phyloP scores from a whole-genome alignment of 305 asterid genomes.

The Fraxinus sp. region DNA sequence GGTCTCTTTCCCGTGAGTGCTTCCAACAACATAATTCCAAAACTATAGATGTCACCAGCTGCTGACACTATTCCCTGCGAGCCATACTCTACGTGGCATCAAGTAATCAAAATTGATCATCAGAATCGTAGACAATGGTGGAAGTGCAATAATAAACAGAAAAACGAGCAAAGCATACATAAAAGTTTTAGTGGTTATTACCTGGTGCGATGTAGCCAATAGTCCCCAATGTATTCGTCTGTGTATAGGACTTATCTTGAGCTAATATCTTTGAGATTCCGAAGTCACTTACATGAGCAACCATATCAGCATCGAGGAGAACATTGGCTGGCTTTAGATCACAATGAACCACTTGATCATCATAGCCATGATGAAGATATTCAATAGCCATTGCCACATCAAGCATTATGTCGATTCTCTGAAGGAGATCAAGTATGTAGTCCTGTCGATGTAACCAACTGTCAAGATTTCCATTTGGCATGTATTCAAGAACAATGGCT shows the following conservation, averaged over 20 bases:
- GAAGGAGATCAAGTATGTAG: not conserved
- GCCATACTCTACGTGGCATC: slow-evolving; percentile 27
- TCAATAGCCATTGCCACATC: slow-evolving; percentile 32
- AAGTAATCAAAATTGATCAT: not conserved
- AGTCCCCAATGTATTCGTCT: slow-evolving; percentile 27
- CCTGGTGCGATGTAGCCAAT: slow-evolving; percentile 36
- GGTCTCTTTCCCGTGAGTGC: slow-evolving; percentile 28
- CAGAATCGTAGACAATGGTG: not conserved
- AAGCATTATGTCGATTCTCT: slow-evolving; percentile 22
- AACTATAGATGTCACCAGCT: slow-evolving; percentile 33
- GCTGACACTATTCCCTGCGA: slow-evolving; percentile 32
- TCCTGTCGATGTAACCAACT: slow-evolving; percentile 14
- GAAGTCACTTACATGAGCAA: slow-evolving; percentile 32
- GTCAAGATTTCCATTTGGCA: slow-evolving; percentile 30
- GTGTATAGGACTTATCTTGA: not conserved
- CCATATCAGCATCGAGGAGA: slow-evolving; percentile 28
- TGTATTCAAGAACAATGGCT: slow-evolving; percentile 27
- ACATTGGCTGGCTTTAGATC: slow-evolving; percentile 29
- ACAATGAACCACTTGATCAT: slow-evolving; percentile 29
- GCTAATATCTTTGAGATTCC: slow-evolving; percentile 28
- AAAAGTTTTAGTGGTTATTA: not conserved
- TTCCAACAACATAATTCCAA: slow-evolving; percentile 34
- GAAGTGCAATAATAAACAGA: not conserved
- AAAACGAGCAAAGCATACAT: not conserved
- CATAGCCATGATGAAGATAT: slow-evolving; percentile 32